Conservation (phyloP, 805 yeast species). For the Pichia cabralensis region DNA sequence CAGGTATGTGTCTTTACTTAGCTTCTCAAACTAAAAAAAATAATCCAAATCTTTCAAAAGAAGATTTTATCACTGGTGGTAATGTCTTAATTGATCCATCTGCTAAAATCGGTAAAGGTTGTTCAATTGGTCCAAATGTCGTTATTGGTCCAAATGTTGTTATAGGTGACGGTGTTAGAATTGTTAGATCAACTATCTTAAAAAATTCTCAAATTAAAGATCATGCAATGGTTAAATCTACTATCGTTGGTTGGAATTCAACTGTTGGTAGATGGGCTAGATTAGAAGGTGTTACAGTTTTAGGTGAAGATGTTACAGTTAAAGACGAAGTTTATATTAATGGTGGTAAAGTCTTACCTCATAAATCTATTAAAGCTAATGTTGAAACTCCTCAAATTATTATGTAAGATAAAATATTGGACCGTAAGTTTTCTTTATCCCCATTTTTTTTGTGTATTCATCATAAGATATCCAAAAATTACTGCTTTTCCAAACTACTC, state of each 20-base stretch:
- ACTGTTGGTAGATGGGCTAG: constrained; percentile 98
- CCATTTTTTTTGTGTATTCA: not conserved
- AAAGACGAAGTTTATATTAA: constrained; percentile 97
- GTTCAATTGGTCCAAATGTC: constrained; percentile 97
- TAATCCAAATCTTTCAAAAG: constrained; percentile 53
- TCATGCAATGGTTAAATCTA: constrained; percentile 95
- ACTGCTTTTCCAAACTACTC: too few species aligned
- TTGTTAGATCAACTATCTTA: constrained; percentile 88
- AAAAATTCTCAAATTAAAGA: constrained; percentile 87
- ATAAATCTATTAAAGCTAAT: constrained; percentile 90
- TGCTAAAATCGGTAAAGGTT: constrained; percentile 84
- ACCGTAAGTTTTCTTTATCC: not conserved
- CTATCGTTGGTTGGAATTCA: constrained; percentile 99
- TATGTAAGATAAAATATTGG: constrained; percentile 47
- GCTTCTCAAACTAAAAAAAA: constrained; percentile 74
- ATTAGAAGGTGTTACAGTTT: constrained; percentile 92
- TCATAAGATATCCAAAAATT: too few species aligned
- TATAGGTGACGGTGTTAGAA: constrained; percentile 97
- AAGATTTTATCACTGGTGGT: constrained; percentile 74
- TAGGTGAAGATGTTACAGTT: constrained; percentile 98
- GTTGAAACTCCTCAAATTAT: constrained; percentile 97
- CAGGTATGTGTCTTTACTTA: constrained; percentile 91
- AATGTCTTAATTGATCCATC: constrained; percentile 92
- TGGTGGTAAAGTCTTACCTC: constrained; percentile 99
- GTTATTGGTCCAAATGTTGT: constrained; percentile 94